Percentiles rank a stretch among this genome's conserved stretches.
These are phyloP conservation scores for Achaetomium macrosporum DNA, from an alignment of 2,329 filamentous ascomycete genomes.

Conservation along the genomic window DNA sequence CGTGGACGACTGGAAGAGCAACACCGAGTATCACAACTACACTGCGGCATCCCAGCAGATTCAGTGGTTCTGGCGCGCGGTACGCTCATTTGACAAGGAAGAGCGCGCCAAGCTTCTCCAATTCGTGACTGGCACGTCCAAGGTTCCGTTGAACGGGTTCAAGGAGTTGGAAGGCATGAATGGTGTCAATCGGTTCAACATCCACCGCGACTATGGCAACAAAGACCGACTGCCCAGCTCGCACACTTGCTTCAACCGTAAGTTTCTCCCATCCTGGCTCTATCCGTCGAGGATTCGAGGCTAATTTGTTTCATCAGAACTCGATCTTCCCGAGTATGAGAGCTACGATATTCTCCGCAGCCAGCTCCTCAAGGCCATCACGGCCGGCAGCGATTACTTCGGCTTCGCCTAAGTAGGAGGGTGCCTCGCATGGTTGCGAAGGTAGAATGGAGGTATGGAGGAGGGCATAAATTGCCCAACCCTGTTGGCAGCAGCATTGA, in stretches of 20 bases:
- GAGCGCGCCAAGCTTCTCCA: constrained; percentile 95
- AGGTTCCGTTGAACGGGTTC: constrained; percentile 97
- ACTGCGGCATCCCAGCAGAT: constrained; percentile 90
- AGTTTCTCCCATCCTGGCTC: constrained; percentile 39
- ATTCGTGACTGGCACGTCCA: constrained; percentile 96
- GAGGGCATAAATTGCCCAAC: constrained; percentile 21
- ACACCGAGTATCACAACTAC: constrained; percentile 98
- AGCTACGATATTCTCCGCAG: constrained; percentile 85
- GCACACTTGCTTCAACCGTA: constrained; percentile 99
- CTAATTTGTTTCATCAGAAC: constrained; percentile 60
- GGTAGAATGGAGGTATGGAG: background rate
- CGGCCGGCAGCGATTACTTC: constrained; percentile 95
- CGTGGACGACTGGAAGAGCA: constrained; percentile 98
- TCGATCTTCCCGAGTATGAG: constrained; percentile 97
- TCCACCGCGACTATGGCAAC: constrained; percentile 94
- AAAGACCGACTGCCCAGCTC: constrained; percentile 93
- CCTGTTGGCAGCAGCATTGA: constrained; percentile 1
- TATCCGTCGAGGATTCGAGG: constrained; percentile 18
- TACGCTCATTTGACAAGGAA: constrained; percentile 97
- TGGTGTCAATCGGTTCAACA: constrained; percentile 95
- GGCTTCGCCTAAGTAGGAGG: constrained; percentile 71
- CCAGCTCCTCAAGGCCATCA: constrained; percentile 91
- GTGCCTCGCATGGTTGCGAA: background rate
- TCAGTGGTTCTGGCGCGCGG: constrained; percentile 98
- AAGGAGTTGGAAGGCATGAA: constrained; percentile 99